A percentile compares a stretch with the other conserved stretches of the same genome.
Conservation (phyloP, 139 green algal genomes). For the Chlorella sp. region DNA sequence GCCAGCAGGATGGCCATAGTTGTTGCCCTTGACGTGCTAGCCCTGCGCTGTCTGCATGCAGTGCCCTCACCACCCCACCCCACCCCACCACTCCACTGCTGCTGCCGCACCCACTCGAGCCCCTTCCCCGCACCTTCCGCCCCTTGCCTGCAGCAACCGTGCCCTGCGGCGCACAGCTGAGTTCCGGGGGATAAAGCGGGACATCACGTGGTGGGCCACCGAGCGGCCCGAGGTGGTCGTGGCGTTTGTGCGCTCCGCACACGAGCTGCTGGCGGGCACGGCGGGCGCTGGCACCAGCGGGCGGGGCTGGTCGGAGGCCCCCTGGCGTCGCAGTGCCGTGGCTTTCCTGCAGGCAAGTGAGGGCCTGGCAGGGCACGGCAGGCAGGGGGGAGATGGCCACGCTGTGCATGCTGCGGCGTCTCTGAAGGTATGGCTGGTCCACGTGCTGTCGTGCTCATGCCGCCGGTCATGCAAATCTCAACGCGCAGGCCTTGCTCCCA, state of each 20-base stretch:
- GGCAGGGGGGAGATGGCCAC: background rate
- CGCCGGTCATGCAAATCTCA: no score
- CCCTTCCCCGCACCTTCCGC: no score
- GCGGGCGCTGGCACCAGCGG: background rate
- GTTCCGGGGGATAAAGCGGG: constrained; percentile 6
- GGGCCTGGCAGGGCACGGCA: background rate
- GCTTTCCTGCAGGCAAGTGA: constrained; percentile 3
- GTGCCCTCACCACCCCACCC: background rate
- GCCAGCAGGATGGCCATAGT: no score
- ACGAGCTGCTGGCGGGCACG: background rate
- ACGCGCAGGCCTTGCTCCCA: no score
- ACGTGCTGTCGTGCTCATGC: no score
- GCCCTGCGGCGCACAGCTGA: background rate
- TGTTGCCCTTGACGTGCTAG: no score
- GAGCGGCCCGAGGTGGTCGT: background rate
- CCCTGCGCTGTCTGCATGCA: no score
- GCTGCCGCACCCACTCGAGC: no score
- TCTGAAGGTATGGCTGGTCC: no score
- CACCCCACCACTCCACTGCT: background rate
- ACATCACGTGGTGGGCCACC: constrained; percentile 6
- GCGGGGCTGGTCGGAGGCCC: background rate
- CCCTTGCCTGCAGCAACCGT: background rate
- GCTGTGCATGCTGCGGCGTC: background rate
- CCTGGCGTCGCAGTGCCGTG: constrained; percentile 24
- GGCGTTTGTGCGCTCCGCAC: background rate